phyloP scores from a whole-genome alignment of 2,329 filamentous ascomycete genomes.

The Orbilia javanica region DNA sequence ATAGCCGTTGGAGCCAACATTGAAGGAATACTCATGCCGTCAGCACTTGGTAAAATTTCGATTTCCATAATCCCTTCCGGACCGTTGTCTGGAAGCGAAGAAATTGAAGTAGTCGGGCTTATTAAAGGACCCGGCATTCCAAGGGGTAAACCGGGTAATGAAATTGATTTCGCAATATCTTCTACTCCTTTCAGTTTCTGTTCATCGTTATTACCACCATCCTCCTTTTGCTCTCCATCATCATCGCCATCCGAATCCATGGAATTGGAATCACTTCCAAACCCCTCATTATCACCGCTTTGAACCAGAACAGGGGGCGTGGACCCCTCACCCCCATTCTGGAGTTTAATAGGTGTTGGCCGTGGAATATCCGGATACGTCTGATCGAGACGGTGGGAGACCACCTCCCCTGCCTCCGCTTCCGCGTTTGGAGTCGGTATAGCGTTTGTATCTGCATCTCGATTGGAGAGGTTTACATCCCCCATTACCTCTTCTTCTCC shows the following conservation, averaged over 20 bases:
- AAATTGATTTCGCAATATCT: not conserved
- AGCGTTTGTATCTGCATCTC: not conserved
- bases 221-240: not conserved
- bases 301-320: not conserved
- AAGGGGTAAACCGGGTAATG: slow-evolving; percentile 9
- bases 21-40: not conserved
- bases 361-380: slow-evolving; percentile 28
- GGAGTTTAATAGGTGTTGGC: slow-evolving; percentile 32
- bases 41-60: slow-evolving; percentile 3
- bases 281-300: not conserved
- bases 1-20: no score
- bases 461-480: not conserved
- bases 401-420: slow-evolving; percentile 21
- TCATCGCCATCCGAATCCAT: no score
- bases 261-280: not conserved
- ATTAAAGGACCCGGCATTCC: slow-evolving; percentile 36
- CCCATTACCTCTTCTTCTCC: not conserved
- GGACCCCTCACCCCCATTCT: not conserved
- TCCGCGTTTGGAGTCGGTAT: not conserved
- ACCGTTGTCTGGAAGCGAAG: not conserved
- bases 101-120: not conserved
- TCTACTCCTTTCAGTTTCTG: not conserved
- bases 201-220: not conserved
- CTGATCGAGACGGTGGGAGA: slow-evolving; percentile 39
- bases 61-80: slow-evolving; percentile 31